phyloP scores from a whole-genome alignment of 2,329 filamentous ascomycete genomes.

The Ascochyta fabae region DNA sequence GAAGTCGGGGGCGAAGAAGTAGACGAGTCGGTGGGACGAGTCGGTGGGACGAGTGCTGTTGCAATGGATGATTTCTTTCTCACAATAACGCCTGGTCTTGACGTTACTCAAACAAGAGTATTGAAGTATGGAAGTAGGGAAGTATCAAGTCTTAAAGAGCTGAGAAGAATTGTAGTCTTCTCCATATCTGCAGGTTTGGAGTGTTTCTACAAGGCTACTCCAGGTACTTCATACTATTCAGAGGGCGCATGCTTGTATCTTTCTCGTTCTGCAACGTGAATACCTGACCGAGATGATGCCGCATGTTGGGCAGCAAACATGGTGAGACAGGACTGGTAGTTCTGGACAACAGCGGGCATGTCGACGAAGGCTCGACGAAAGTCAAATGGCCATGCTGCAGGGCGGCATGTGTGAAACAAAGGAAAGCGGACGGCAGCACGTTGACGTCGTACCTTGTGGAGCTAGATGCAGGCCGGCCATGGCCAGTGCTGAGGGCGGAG shows the following conservation, averaged over 20 bases:
- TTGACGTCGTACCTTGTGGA: conserved; percentile 19
- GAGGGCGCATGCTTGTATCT: too few relatives aligned
- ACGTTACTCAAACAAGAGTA: too few relatives aligned
- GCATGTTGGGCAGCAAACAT: conserved; percentile 8
- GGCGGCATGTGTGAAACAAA: conserved; percentile 6
- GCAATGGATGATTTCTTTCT: neutral
- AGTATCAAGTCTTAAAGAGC: too few relatives aligned
- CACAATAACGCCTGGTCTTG: neutral
- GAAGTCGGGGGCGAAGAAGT: conserved; percentile 45
- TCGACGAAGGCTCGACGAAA: neutral
- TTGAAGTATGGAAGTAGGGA: too few relatives aligned
- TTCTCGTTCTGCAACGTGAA: neutral
- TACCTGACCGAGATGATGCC: neutral
- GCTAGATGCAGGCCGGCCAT: conserved; percentile 11
- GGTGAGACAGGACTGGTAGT: neutral
- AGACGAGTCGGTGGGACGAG: neutral
- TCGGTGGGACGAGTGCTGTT: neutral
- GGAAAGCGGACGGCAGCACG: conserved; percentile 13
- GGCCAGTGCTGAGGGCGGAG: neutral
- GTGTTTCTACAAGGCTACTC: too few relatives aligned
- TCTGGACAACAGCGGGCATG: neutral
- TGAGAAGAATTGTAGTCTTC: too few relatives aligned
- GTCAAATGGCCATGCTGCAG: neutral
- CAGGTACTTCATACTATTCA: too few relatives aligned
- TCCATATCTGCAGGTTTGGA: too few relatives aligned